Percentiles rank a stretch among this genome's conserved stretches.
phyloP scores from a whole-genome alignment of 2,329 filamentous ascomycete genomes.

The Aspergillus quadricinctus region DNA sequence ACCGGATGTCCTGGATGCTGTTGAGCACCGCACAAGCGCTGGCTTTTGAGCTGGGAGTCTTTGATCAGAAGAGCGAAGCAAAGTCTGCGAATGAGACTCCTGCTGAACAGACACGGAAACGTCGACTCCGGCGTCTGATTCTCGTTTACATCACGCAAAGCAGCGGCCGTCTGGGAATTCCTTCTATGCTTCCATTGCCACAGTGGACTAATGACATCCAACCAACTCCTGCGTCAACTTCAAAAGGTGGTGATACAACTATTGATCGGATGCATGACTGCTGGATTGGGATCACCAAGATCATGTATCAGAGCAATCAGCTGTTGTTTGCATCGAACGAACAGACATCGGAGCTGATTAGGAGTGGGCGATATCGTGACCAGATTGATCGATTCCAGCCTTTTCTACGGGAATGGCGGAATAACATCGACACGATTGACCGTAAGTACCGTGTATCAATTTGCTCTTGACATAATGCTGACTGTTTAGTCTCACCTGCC shows the following conservation, averaged over 20 bases:
- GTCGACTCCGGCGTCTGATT: constrained; percentile 80
- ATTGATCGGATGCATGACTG: constrained; percentile 67
- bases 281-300: constrained; percentile 88
- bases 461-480: constrained; percentile 12
- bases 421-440: constrained; percentile 73
- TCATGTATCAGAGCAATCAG: constrained; percentile 88
- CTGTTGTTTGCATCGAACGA: constrained; percentile 82
- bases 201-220: constrained; percentile 40
- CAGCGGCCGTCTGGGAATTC: constrained; percentile 87
- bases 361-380: constrained; percentile 76
- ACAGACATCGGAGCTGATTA: constrained; percentile 83
- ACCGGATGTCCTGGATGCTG: constrained; percentile 98
- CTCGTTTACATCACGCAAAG: constrained; percentile 90
- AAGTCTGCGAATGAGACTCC: constrained; percentile 50
- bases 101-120: constrained; percentile 67
- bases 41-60: constrained; percentile 90
- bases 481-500: constrained; percentile 47
- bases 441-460: constrained; percentile 27
- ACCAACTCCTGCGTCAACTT: constrained; percentile 25
- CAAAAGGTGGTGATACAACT: constrained; percentile 29
- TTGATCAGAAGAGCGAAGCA: constrained; percentile 79
- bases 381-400: constrained; percentile 78
- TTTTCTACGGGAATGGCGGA: constrained; percentile 72
- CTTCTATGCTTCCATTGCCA: constrained; percentile 75
- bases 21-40: constrained; percentile 85